Conservation (phyloP, 2,329 filamentous ascomycete genomes). For the Diaporthe sp. region DNA sequence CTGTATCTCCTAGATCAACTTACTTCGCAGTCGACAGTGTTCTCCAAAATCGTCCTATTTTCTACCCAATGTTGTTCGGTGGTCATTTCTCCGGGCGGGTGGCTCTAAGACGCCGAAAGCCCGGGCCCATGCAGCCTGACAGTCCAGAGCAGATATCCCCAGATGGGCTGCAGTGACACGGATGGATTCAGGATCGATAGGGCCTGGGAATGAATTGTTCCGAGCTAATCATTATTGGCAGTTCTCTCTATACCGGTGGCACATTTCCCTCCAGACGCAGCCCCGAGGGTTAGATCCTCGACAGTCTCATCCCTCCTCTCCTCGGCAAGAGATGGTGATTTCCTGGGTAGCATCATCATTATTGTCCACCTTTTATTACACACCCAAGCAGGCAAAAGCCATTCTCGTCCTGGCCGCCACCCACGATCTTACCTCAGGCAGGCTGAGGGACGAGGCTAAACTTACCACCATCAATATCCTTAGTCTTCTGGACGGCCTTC, state of each 20-base stretch:
- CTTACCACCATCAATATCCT: constrained; percentile 60
- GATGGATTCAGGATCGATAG: background rate
- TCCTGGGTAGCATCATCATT: constrained; percentile 27
- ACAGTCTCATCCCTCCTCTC: background rate
- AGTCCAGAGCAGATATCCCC: background rate
- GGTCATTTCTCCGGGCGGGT: background rate
- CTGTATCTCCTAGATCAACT: background rate
- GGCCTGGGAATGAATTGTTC: background rate
- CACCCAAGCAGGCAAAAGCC: background rate
- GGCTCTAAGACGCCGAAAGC: background rate
- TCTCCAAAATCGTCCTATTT: background rate
- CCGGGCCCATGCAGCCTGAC: background rate
- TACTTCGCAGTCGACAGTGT: background rate
- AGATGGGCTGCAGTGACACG: background rate
- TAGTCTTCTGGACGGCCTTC: constrained; percentile 63
- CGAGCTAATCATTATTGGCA: background rate
- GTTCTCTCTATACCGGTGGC: background rate
- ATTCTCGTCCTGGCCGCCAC: background rate
- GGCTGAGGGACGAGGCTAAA: constrained; percentile 49
- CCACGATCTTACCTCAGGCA: constrained; percentile 1
- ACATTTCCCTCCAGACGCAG: background rate
- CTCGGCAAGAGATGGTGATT: constrained; percentile 15
- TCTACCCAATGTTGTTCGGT: background rate
- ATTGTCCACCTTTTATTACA: constrained; percentile 10
- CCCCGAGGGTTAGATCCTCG: background rate